A percentile compares a stretch with the other conserved stretches of the same genome.
These are phyloP conservation scores for Citropsis articulata DNA, from an alignment of 345 rosid species.

Conservation along the genomic window DNA sequence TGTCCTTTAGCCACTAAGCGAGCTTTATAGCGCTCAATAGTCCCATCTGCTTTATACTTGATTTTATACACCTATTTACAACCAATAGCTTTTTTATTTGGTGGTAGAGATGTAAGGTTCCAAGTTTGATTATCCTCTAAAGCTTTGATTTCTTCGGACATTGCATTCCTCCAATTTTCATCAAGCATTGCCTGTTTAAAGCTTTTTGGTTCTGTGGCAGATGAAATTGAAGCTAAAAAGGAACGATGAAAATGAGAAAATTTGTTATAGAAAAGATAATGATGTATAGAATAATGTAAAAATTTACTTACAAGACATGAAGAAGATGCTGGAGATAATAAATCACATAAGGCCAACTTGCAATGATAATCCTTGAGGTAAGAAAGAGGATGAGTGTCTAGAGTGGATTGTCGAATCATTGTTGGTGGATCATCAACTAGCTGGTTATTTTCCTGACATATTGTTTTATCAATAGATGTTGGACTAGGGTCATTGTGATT, in stretches of 20 bases:
- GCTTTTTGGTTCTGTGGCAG: neutral
- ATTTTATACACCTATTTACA: slow-evolving; percentile 5
- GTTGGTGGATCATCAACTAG: too few species aligned
- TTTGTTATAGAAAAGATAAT: neutral
- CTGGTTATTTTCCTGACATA: too few species aligned
- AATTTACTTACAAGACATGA: neutral
- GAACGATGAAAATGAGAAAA: neutral
- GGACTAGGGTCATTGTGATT: neutral
- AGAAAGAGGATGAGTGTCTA: neutral
- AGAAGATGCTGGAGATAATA: neutral
- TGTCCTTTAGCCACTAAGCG: neutral
- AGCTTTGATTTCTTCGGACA: neutral
- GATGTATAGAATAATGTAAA: neutral
- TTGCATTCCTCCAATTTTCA: neutral
- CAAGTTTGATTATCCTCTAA: neutral
- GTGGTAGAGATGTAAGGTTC: neutral
- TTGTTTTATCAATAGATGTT: neutral
- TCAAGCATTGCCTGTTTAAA: neutral
- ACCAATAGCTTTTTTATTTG: neutral
- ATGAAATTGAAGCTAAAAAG: neutral
- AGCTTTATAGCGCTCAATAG: neutral
- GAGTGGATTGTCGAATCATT: neutral
- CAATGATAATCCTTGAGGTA: neutral
- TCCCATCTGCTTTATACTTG: neutral
- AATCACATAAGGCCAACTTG: neutral